Percentiles rank a stretch among this genome's conserved stretches.
Evolutionary conservation across 2,329 filamentous ascomycete genomes (phyloP).

Genomic region (Trichophyton simii): DNA sequence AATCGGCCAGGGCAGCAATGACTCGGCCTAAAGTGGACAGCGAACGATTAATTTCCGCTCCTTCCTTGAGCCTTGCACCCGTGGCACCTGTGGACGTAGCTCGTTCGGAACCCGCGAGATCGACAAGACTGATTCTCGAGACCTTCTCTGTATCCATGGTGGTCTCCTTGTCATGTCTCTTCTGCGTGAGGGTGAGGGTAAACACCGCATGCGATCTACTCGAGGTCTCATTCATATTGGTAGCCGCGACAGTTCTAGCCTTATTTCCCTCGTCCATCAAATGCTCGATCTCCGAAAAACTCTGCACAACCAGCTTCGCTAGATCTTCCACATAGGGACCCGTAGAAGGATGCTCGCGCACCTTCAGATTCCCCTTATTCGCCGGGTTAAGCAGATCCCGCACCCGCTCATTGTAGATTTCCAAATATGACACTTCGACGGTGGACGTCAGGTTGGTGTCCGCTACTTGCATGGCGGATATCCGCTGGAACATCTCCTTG

Average conservation of each 20-base stretch:
- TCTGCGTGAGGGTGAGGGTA: constrained; percentile 89
- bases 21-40: constrained; percentile 93
- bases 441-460: constrained; percentile 76
- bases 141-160: constrained; percentile 98
- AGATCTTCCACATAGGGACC: constrained; percentile 97
- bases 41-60: constrained; percentile 95
- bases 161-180: constrained; percentile 77
- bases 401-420: constrained; percentile 98
- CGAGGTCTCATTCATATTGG: constrained; percentile 99
- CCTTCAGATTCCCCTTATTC: constrained; percentile 92
- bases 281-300: constrained; percentile 90
- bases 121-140: constrained; percentile 93
- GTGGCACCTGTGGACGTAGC: constrained; percentile 95
- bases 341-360: constrained; percentile 93
- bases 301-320: constrained; percentile 84
- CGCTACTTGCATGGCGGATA: constrained; percentile 51
- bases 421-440: constrained; percentile 93
- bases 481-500: constrained; percentile 91
- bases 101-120: constrained; percentile 93
- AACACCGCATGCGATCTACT: constrained; percentile 98
- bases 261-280: constrained; percentile 99
- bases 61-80: constrained; percentile 87
- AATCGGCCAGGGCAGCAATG: constrained; percentile 85
- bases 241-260: constrained; percentile 90
- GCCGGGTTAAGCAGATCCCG: constrained; percentile 88